phyloP scores from a whole-genome alignment of 2,329 filamentous ascomycete genomes.

The Paracorniculantispora psalliotae region DNA sequence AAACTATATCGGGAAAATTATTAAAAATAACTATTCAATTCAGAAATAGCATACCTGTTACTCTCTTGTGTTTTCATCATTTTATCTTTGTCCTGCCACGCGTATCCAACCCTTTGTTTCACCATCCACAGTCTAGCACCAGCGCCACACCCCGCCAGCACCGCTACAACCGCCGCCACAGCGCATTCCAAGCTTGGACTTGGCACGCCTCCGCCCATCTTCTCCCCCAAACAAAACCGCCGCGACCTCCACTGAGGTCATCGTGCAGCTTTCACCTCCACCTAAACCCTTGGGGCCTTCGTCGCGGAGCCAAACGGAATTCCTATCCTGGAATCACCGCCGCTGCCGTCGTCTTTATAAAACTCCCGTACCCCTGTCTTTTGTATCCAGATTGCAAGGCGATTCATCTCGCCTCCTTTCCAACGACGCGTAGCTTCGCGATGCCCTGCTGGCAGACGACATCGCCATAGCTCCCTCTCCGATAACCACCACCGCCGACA shows the following conservation, averaged over 20 bases:
- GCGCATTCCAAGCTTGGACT: slow-evolving; percentile 6
- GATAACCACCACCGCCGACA: slow-evolving; percentile 4
- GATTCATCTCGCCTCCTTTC: not conserved
- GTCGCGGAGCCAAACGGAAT: not conserved
- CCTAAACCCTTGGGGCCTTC: not conserved
- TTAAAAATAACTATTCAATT: no score
- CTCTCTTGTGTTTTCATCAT: no score
- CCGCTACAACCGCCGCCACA: not conserved
- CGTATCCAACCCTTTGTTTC: no score
- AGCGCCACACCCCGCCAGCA: no score
- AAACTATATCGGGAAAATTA: no score
- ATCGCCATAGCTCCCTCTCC: not conserved
- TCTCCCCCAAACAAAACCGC: not conserved
- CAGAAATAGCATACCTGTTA: not conserved
- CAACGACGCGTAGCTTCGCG: not conserved
- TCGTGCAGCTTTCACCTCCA: slow-evolving; percentile 10
- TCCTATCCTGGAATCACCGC: not conserved
- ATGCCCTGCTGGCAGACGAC: not conserved
- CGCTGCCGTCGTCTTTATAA: not conserved
- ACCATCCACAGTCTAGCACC: no score
- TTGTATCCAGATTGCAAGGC: not conserved
- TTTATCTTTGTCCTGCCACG: no score
- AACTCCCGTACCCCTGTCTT: not conserved
- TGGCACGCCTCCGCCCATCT: not conserved
- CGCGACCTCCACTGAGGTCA: slow-evolving; percentile 9